Evolutionary conservation across 495 filamentous ascomycete species (phyloP).

Genomic region (Darksidea phi): DNA sequence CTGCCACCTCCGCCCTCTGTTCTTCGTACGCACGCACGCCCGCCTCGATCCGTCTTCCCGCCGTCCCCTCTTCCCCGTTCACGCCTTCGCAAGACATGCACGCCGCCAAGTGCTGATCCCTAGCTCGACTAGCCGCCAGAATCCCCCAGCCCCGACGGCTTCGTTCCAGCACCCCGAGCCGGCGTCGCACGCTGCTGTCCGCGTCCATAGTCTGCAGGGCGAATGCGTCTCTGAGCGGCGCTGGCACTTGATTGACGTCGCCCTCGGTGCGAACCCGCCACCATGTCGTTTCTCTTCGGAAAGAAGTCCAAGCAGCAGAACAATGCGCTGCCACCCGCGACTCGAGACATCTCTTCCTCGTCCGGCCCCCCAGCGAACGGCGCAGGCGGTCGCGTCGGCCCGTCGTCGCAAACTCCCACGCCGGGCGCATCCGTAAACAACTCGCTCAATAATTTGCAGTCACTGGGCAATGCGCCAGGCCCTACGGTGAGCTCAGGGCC

Average conservation of each 20-base stretch:
- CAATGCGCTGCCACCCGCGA: conserved; percentile 53
- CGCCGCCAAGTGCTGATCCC: conserved; percentile 7
- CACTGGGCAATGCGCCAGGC: conserved; percentile 41
- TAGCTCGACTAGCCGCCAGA: conserved; percentile 1
- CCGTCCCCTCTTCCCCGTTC: no score
- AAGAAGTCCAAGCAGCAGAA: conserved; percentile 61
- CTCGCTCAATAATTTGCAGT: conserved; percentile 56
- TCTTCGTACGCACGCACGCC: no score
- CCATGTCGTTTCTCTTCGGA: conserved; percentile 73
- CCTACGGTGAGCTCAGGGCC: conserved; percentile 16
- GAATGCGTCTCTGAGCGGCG: conserved; percentile 28
- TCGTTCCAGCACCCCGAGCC: neutral
- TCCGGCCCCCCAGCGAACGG: conserved; percentile 42
- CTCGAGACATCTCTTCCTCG: conserved; percentile 49
- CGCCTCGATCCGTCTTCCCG: neutral
- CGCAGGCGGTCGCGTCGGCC: conserved; percentile 33
- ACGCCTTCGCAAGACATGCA: conserved; percentile 18
- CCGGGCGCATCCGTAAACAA: conserved; percentile 65
- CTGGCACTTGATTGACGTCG: conserved; percentile 15
- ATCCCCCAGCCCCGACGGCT: conserved; percentile 15
- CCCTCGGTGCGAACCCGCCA: conserved; percentile 38
- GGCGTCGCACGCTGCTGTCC: neutral
- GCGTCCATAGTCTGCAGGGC: neutral
- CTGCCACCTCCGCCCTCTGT: no score
- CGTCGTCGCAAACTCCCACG: conserved; percentile 53